Evolutionary conservation across 805 yeast species (phyloP).

Genomic region (Saccharomycopsis oosterbeekiorum): DNA sequence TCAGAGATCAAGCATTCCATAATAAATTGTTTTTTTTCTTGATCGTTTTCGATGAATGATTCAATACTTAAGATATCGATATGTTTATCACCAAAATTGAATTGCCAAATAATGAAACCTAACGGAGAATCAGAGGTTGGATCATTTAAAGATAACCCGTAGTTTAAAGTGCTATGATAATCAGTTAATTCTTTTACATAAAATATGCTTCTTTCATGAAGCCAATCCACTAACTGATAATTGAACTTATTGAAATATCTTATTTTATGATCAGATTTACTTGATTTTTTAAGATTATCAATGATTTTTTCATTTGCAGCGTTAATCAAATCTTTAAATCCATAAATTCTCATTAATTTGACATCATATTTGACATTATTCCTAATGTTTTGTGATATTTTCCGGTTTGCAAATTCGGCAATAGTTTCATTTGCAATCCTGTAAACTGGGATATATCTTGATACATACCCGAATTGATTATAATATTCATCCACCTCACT

Average conservation of each 20-base stretch:
- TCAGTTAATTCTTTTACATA: slow-evolving; percentile 17
- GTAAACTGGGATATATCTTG: slow-evolving; percentile 31
- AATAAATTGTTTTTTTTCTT: background rate
- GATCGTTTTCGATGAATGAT: slow-evolving; percentile 7
- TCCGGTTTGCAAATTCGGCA: background rate
- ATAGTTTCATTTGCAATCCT: slow-evolving; percentile 19
- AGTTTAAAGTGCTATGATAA: slow-evolving; percentile 15
- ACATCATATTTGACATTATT: slow-evolving; percentile 11
- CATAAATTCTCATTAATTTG: slow-evolving; percentile 25
- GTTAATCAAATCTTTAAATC: slow-evolving; percentile 25
- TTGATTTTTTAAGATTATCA: background rate
- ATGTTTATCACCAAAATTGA: slow-evolving; percentile 30
- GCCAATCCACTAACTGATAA: slow-evolving; percentile 30
- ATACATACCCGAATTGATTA: slow-evolving; percentile 49
- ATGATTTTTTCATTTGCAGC: background rate
- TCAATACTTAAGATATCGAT: slow-evolving; percentile 25
- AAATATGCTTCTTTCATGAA: slow-evolving; percentile 19
- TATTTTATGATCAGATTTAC: slow-evolving; percentile 18
- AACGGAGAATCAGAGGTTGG: slow-evolving; percentile 1
- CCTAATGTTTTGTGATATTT: background rate
- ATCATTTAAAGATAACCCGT: slow-evolving; percentile 24
- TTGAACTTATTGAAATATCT: slow-evolving; percentile 26
- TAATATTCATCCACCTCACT: slow-evolving; percentile 69
- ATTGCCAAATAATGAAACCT: slow-evolving; percentile 34
- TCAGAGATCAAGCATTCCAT: slow-evolving; percentile 14